Conservation (phyloP, 2,329 filamentous ascomycete species). For the Elsinoe ampelina region DNA sequence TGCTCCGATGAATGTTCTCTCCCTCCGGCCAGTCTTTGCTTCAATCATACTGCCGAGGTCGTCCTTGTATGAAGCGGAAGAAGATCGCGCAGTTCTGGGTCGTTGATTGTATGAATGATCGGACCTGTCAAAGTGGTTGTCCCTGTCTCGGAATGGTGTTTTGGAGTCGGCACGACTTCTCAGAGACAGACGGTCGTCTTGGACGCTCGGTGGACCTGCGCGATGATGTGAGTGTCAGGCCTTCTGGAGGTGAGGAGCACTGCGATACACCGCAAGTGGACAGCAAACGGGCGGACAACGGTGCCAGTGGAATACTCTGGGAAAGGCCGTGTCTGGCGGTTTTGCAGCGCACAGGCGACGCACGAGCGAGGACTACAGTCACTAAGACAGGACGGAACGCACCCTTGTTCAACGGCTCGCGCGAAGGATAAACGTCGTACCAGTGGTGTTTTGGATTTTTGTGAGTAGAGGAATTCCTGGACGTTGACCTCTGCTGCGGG, state of each 20-base stretch:
- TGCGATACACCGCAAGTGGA: constrained; percentile 13
- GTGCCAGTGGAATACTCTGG: constrained; percentile 11
- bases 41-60: constrained; percentile 27
- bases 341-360: constrained; percentile 12
- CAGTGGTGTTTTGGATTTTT: constrained; percentile 2
- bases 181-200: constrained; percentile 11
- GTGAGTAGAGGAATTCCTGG: not conserved
- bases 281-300: constrained; percentile 11
- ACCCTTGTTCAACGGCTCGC: constrained; percentile 11
- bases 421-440: constrained; percentile 9
- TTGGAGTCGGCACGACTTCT: constrained; percentile 9
- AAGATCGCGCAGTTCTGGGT: constrained; percentile 15
- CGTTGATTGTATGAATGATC: constrained; percentile 4
- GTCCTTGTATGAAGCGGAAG: constrained; percentile 17
- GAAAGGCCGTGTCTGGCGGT: constrained; percentile 6
- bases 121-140: constrained; percentile 16
- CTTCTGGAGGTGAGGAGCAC: not conserved
- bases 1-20: constrained; percentile 89
- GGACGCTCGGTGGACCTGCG: not conserved
- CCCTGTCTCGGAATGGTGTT: constrained; percentile 17
- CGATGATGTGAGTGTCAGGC: constrained; percentile 12
- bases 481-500: constrained; percentile 5
- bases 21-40: constrained; percentile 50
- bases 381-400: constrained; percentile 11
- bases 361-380: constrained; percentile 6